These are phyloP conservation scores for Lolium multiflorum DNA, from an alignment of 176 grass and related monocot genomes.

Conservation along the genomic window DNA sequence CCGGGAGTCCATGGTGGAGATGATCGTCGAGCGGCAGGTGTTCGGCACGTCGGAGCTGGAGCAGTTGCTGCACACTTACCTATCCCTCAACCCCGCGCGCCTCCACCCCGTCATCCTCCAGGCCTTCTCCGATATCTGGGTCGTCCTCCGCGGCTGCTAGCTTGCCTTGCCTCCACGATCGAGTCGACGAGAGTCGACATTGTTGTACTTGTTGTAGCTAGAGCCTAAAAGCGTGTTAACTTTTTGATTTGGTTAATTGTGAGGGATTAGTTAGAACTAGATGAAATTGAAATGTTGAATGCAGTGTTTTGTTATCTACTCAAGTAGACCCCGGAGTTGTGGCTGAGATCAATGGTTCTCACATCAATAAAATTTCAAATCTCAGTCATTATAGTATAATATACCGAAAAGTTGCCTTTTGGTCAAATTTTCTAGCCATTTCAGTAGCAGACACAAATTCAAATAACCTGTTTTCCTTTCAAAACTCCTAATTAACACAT, in stretches of 20 bases:
- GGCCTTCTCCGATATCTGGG: constrained; percentile 75
- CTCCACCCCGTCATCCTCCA: constrained; percentile 71
- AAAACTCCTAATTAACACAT: no score
- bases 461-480: no score
- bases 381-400: no score
- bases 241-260: not conserved
- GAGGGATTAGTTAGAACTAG: not conserved
- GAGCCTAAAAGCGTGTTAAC: not conserved
- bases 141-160: constrained; percentile 43
- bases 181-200: not conserved
- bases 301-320: not conserved
- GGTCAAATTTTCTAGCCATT: not conserved
- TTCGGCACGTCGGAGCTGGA: constrained; percentile 61
- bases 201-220: not conserved
- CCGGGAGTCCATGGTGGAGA: constrained; percentile 75
- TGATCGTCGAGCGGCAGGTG: constrained; percentile 63
- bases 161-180: not conserved
- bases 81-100: constrained; percentile 55
- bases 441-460: no score
- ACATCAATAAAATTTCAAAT: no score
- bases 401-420: not conserved
- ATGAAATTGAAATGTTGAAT: not conserved
- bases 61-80: constrained; percentile 58
- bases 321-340: no score
- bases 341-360: no score